Conservation (phyloP, 345 rosid genomes). For the Aegle marmelos region DNA sequence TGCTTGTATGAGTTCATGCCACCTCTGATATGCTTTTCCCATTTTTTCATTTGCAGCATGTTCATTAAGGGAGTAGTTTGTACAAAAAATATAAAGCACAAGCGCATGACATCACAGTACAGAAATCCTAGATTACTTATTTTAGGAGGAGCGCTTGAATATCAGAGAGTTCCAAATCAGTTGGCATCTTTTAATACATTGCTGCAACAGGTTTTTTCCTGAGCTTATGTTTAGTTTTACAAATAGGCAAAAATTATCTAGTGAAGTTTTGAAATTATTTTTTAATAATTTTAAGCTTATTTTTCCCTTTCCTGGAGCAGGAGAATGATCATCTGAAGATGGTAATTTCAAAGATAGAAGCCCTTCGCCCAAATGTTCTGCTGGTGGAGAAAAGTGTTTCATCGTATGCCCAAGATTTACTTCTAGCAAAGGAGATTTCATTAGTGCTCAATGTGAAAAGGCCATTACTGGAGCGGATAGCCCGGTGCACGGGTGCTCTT, state of each 20-base stretch:
- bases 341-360: conserved; percentile 78
- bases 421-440: conserved; percentile 84
- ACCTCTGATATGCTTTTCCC: conserved; percentile 16
- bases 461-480: conserved; percentile 81
- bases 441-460: conserved; percentile 85
- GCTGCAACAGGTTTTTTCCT: conserved; percentile 70
- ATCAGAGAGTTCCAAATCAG: conserved; percentile 74
- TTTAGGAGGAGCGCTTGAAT: conserved; percentile 92
- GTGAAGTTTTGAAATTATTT: conserved; percentile 10
- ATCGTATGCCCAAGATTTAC: conserved; percentile 75
- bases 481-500: conserved; percentile 85
- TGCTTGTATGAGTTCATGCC: neutral
- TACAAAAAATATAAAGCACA: conserved; percentile 95
- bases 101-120: conserved; percentile 98
- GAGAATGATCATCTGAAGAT: conserved; percentile 86
- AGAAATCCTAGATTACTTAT: conserved; percentile 83
- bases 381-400: conserved; percentile 96
- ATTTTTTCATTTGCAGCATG: conserved; percentile 47
- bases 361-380: conserved; percentile 87
- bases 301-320: conserved; percentile 40
- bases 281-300: neutral
- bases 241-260: neutral
- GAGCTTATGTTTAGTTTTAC: conserved; percentile 3
- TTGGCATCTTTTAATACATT: conserved; percentile 87
- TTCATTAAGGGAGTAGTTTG: conserved; percentile 88